These are phyloP conservation scores for Pyronema domesticum DNA, from an alignment of 495 filamentous ascomycete genomes.

Conservation along the genomic window DNA sequence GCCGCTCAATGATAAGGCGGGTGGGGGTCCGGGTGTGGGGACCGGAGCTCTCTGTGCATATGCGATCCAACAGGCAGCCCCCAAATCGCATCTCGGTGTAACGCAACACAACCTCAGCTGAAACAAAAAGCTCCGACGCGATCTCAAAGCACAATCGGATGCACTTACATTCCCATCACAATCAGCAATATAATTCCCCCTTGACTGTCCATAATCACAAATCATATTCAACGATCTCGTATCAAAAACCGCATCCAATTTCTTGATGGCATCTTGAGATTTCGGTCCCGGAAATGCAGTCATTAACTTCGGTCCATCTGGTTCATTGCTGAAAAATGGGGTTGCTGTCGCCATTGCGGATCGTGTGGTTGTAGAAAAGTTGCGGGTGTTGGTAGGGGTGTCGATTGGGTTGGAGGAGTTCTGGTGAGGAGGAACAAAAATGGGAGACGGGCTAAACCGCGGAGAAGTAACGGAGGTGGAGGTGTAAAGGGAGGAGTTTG, in stretches of 20 bases:
- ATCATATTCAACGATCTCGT: constrained; percentile 88
- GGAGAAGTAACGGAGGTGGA: no score
- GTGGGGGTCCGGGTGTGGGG: no score
- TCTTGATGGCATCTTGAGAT: constrained; percentile 48
- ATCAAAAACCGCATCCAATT: constrained; percentile 77
- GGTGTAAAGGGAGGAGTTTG: no score
- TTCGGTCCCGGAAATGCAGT: constrained; percentile 70
- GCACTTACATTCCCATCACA: constrained; percentile 55
- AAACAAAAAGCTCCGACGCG: constrained; percentile 32
- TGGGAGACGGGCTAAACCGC: no score
- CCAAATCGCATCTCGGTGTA: neutral
- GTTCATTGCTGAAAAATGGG: constrained; percentile 52
- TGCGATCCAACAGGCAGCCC: no score
- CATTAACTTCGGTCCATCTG: constrained; percentile 50
- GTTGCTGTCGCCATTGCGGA: constrained; percentile 15
- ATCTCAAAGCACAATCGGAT: constrained; percentile 6
- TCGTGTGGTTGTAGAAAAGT: neutral
- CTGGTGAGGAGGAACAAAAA: neutral
- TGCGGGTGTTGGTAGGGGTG: neutral
- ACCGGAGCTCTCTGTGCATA: no score
- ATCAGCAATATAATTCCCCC: constrained; percentile 67
- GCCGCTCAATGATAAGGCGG: no score
- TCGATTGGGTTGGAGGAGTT: neutral
- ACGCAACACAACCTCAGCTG: constrained; percentile 45
- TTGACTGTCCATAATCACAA: constrained; percentile 58